Percentiles rank a stretch among this genome's conserved stretches.
phyloP scores from a whole-genome alignment of 1,139 yeast species.

The Blastobotrys malaysiensis region DNA sequence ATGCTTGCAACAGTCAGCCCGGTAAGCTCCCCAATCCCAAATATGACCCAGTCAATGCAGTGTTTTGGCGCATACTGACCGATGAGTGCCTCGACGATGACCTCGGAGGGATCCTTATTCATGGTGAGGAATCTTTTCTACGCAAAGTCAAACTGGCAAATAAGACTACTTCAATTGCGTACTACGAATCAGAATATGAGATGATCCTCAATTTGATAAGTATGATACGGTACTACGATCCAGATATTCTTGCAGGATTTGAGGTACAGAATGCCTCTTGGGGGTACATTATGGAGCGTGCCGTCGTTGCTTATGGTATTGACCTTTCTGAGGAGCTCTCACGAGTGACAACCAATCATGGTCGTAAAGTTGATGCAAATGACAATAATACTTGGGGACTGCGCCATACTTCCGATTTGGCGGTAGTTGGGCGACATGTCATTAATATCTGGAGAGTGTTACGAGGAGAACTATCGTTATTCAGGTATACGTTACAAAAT shows the following conservation, averaged over 20 bases:
- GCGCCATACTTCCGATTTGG: conserved; percentile 66
- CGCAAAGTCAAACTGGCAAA: conserved; percentile 31
- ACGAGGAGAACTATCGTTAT: conserved; percentile 55
- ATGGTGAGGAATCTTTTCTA: conserved; percentile 15
- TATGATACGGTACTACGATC: conserved; percentile 63
- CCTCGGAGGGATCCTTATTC: conserved; percentile 21
- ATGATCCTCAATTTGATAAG: conserved; percentile 52
- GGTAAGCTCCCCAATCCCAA: conserved; percentile 60
- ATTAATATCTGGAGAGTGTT: conserved; percentile 80
- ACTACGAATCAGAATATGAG: conserved; percentile 40
- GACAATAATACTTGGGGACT: conserved; percentile 78
- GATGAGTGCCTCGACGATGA: conserved; percentile 19
- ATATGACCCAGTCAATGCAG: conserved; percentile 49
- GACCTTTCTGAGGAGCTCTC: conserved; percentile 52
- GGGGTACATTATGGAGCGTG: conserved; percentile 82
- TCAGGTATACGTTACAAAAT: conserved; percentile 72
- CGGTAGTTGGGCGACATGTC: conserved; percentile 72
- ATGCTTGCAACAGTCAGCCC: conserved; percentile 46
- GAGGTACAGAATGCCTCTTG: conserved; percentile 78
- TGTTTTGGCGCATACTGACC: conserved; percentile 51
- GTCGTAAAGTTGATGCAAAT: conserved; percentile 13
- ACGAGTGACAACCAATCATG: conserved; percentile 22
- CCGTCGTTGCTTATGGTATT: conserved; percentile 40
- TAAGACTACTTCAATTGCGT: conserved; percentile 14
- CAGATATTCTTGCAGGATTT: conserved; percentile 82